Conservation (phyloP, 176 grass and related monocot species). For the Oryza meyeriana region DNA sequence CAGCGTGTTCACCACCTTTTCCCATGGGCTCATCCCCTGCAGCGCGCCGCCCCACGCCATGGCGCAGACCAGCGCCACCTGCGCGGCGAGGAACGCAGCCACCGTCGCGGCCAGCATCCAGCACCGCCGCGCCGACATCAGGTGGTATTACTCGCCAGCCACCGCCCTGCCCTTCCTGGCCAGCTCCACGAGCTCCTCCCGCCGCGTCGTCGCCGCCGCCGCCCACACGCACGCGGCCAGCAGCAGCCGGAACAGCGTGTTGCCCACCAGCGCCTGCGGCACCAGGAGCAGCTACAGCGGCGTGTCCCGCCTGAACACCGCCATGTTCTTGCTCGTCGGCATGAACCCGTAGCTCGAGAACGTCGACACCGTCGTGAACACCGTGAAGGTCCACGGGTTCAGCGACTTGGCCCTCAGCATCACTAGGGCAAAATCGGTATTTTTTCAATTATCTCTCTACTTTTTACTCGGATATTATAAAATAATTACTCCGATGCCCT, state of each 20-base stretch:
- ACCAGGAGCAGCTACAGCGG: conserved; percentile 55
- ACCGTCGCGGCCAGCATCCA: conserved; percentile 45
- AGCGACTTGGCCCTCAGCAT: conserved; percentile 43
- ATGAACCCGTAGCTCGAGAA: conserved; percentile 62
- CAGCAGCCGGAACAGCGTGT: conserved; percentile 51
- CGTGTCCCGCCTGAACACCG: conserved; percentile 38
- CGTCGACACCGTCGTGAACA: conserved; percentile 63
- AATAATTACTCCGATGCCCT: too few relatives aligned
- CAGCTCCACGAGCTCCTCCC: conserved; percentile 34
- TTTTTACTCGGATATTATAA: too few relatives aligned
- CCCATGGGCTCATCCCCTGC: conserved; percentile 34
- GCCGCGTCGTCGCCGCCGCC: conserved; percentile 18
- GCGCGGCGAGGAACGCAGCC: conserved; percentile 8
- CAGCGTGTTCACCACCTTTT: conserved; percentile 47
- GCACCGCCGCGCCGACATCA: conserved; percentile 44
- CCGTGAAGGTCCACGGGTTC: conserved; percentile 43
- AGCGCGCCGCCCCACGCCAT: conserved; percentile 55
- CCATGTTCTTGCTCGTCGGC: conserved; percentile 73
- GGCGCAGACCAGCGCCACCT: conserved; percentile 32
- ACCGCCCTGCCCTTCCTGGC: conserved; percentile 1
- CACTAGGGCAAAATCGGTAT: too few relatives aligned
- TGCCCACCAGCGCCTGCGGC: conserved; percentile 49
- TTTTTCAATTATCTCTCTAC: too few relatives aligned
- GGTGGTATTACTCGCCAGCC: conserved; percentile 40
- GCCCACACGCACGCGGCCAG: conserved; percentile 44